A percentile compares a stretch with the other conserved stretches of the same genome.
phyloP scores from a whole-genome alignment of 2,329 filamentous ascomycete genomes.

The Cryphonectria naterciae region DNA sequence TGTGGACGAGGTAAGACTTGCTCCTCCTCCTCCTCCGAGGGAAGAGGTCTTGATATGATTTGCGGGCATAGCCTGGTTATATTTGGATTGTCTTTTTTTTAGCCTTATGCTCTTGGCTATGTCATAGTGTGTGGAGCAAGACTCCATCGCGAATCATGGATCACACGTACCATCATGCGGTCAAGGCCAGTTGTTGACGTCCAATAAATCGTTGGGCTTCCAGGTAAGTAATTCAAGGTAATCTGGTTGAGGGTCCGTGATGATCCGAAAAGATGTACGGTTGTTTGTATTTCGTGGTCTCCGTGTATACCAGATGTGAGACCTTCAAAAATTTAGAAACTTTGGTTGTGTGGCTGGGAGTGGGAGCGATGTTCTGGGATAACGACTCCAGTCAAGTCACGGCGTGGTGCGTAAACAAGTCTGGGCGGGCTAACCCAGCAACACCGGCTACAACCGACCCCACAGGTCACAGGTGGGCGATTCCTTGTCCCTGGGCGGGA shows the following conservation, averaged over 20 bases:
- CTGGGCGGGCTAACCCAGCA: constrained; percentile 25
- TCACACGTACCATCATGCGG: constrained; percentile 29
- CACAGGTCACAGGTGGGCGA: constrained; percentile 12
- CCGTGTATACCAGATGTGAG: neutral
- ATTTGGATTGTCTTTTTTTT: constrained; percentile 5
- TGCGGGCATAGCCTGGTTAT: constrained; percentile 53
- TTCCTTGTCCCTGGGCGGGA: constrained; percentile 15
- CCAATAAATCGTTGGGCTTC: neutral
- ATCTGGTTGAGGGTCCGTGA: neutral
- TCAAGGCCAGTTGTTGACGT: constrained; percentile 4
- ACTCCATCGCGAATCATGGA: constrained; percentile 24
- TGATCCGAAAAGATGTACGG: neutral
- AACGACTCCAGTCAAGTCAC: neutral
- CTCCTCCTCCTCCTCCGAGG: constrained; percentile 16
- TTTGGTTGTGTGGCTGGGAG: constrained; percentile 4
- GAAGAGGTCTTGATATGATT: constrained; percentile 25
- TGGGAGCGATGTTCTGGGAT: constrained; percentile 1
- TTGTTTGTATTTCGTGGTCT: neutral
- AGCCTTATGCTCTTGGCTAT: constrained; percentile 17
- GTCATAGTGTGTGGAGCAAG: constrained; percentile 24
- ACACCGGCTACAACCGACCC: constrained; percentile 22
- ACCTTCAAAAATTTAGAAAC: neutral
- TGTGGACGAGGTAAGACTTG: constrained; percentile 51
- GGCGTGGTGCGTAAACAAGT: constrained; percentile 24
- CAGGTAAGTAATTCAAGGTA: neutral